These are phyloP conservation scores for Brassica carinata DNA, from an alignment of 345 rosid species.

Conservation along the genomic window DNA sequence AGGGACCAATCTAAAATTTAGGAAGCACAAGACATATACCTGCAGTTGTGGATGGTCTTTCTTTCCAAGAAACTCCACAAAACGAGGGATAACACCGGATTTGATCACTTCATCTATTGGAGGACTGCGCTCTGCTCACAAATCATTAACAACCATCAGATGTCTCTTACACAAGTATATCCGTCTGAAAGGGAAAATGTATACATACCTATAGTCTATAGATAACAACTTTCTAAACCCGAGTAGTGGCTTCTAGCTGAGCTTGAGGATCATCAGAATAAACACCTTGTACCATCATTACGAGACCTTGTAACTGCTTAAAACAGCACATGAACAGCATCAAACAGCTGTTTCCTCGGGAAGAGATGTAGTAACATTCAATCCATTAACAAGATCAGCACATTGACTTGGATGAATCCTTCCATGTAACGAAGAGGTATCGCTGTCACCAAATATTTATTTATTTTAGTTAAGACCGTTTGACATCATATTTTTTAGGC, in stretches of 20 bases:
- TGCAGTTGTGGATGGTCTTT: constrained; percentile 77
- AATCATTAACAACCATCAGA: constrained; percentile 17
- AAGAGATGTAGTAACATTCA: too few species aligned
- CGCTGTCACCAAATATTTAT: too few species aligned
- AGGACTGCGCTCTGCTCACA: constrained; percentile 70
- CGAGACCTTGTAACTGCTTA: constrained; percentile 70
- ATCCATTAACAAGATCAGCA: too few species aligned
- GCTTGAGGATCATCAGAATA: constrained; percentile 62
- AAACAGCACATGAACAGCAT: not conserved
- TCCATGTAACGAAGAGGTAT: too few species aligned
- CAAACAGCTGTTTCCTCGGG: too few species aligned
- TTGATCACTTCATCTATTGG: constrained; percentile 91
- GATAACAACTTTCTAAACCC: constrained; percentile 78
- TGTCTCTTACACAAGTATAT: not conserved
- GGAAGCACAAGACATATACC: constrained; percentile 35
- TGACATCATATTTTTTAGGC: too few species aligned
- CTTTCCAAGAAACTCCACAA: constrained; percentile 80
- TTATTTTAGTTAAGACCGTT: too few species aligned
- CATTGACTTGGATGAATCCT: too few species aligned
- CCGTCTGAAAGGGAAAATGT: constrained; percentile 17
- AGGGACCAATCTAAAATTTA: constrained; percentile 8
- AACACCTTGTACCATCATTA: constrained; percentile 76
- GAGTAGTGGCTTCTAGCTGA: constrained; percentile 77
- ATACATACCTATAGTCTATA: constrained; percentile 47
- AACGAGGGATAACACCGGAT: constrained; percentile 73